These are phyloP conservation scores for slime mould (Dictyostelium discoideum) DNA, from an alignment of 78 protist species.

Conservation along the genomic window DNA sequence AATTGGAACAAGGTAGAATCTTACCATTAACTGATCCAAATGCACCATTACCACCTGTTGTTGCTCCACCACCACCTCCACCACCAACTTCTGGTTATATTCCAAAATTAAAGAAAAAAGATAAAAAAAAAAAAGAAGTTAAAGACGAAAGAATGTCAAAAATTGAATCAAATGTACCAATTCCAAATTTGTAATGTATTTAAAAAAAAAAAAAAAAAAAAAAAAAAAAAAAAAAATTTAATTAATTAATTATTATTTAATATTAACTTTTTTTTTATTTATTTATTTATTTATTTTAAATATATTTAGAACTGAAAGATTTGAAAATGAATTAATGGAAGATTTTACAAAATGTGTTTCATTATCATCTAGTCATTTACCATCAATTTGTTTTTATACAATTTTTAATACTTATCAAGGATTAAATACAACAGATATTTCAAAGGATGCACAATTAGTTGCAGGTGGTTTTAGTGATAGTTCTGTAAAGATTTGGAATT, in stretches of 20 bases:
- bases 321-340: constrained; percentile 56
- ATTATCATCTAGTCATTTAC: constrained; percentile 73
- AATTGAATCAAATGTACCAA: constrained; percentile 57
- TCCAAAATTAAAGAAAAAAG: constrained; percentile 42
- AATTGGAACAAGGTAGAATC: background rate
- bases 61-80: background rate
- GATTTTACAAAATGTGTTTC: constrained; percentile 81
- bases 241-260: too few species aligned
- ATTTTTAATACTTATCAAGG: constrained; percentile 84
- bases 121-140: constrained; percentile 20
- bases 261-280: constrained; percentile 1
- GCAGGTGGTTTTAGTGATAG: constrained; percentile 87
- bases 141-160: constrained; percentile 56
- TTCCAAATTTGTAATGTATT: constrained; percentile 58
- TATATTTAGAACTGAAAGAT: constrained; percentile 38
- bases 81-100: background rate
- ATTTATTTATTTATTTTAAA: too few species aligned
- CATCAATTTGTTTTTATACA: constrained; percentile 90
- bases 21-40: background rate
- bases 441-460: constrained; percentile 45
- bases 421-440: constrained; percentile 60
- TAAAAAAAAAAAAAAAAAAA: too few species aligned
- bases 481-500: constrained; percentile 83
- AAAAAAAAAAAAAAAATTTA: too few species aligned
- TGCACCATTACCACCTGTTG: background rate